Conservation (phyloP, 768 basidiomycete genomes). For the Xerocomellus chrysenteron region DNA sequence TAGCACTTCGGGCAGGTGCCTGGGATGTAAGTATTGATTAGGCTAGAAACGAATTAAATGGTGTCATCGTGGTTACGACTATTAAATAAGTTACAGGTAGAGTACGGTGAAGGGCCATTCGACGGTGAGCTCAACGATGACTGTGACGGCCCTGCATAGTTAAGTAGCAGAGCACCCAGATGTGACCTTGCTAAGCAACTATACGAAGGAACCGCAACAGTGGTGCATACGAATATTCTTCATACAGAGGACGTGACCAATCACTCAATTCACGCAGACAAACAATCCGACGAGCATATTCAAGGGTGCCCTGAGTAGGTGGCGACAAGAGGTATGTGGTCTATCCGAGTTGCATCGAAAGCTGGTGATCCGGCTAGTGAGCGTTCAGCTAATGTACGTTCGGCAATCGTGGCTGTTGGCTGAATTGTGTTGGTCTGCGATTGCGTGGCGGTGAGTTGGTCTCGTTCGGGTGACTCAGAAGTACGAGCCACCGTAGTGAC, state of each 20-base stretch:
- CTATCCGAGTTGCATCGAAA: conserved; percentile 33
- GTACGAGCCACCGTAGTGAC: conserved; percentile 34
- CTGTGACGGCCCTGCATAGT: background rate
- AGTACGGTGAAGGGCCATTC: conserved; percentile 4
- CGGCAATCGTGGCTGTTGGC: conserved; percentile 44
- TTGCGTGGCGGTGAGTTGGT: conserved; percentile 29
- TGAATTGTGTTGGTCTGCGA: conserved; percentile 41
- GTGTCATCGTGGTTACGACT: conserved; percentile 1
- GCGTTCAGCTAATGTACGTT: conserved; percentile 41
- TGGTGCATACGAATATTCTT: background rate
- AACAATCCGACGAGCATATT: background rate
- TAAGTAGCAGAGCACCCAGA: background rate
- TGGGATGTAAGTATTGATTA: background rate
- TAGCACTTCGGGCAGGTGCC: too few relatives aligned
- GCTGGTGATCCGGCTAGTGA: conserved; percentile 42
- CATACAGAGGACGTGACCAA: background rate
- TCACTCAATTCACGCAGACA: background rate
- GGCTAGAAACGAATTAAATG: background rate
- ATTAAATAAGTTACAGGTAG: conserved; percentile 12
- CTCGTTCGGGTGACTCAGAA: conserved; percentile 29
- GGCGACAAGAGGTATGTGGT: conserved; percentile 42
- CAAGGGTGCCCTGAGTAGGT: conserved; percentile 19
- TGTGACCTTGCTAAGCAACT: conserved; percentile 1
- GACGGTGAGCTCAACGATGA: background rate
- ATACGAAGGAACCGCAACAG: conserved; percentile 9